Conservation (phyloP, 179 eudicot species). For the Actinidia arguta region DNA sequence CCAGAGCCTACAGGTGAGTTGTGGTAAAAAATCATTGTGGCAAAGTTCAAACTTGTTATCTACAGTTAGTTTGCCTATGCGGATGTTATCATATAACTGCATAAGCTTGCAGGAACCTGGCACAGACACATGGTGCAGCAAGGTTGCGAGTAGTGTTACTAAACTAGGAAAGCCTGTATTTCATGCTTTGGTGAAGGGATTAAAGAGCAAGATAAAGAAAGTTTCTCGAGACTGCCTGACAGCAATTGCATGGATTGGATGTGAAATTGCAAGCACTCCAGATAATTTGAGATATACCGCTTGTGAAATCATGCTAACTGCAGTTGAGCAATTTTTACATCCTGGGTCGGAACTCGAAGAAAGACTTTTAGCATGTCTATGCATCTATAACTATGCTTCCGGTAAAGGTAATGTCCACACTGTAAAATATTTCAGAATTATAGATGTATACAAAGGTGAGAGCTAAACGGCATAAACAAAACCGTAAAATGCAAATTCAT, state of each 20-base stretch:
- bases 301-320: constrained; percentile 49
- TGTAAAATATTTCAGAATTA: background rate
- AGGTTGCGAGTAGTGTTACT: constrained; percentile 40
- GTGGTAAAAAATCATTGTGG: background rate
- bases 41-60: background rate
- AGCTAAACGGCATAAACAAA: background rate
- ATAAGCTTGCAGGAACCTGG: constrained; percentile 44
- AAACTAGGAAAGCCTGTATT: constrained; percentile 47
- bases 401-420: constrained; percentile 51
- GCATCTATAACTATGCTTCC: constrained; percentile 59
- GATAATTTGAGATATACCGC: constrained; percentile 48
- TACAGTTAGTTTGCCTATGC: background rate
- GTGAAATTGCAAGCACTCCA: constrained; percentile 44
- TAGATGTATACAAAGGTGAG: background rate
- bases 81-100: background rate
- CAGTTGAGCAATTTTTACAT: constrained; percentile 52
- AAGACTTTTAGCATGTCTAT: constrained; percentile 60
- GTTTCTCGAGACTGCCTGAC: constrained; percentile 53
- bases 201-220: constrained; percentile 46
- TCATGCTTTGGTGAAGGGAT: constrained; percentile 47
- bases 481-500: background rate
- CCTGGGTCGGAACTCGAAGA: constrained; percentile 64
- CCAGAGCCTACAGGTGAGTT: constrained; percentile 45
- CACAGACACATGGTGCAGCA: constrained; percentile 51
- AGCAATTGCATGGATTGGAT: constrained; percentile 58